Evolutionary conservation across 192 early-diverging fungal genomes (phyloP), one percentile per base, ranked within the genome.

Genomic region (Rhizophagus clarus): DNA sequence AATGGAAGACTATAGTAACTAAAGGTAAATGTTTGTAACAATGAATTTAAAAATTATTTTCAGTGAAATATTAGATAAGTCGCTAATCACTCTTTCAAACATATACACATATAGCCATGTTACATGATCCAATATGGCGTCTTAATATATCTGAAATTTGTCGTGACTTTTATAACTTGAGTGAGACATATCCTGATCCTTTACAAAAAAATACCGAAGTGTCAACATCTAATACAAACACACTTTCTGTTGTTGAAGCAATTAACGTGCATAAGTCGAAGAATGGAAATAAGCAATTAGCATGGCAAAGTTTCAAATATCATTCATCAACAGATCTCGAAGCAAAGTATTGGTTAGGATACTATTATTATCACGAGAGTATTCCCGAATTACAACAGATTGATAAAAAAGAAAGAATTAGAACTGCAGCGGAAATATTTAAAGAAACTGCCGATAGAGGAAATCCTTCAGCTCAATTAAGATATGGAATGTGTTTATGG

Each of bases 261-360:
- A 69, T 69, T 66, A 17, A 10, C 12, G 28, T 9, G 0, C 75
- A 77, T 7, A 64, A 42, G 1, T 45, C 42, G 10, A 9, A 9
- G 22, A 56, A 17, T 26, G 76, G 76, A 14, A n/a, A 68, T 32
- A 37, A 68, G 14, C 20, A 9, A 47, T 20, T 26, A 14, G 76
- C 76, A 32, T 78, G 28, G 24, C 24, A 78, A 49, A 32, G 15
- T 45, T 78, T 78, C 29, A 31, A 51, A 31, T 20, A 11, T 29
- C 40, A 78, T 17, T 37, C 63, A 0, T 1, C 2, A 0, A 63
- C 42, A 8, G 11, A 77, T 49, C 2, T 67, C 14, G n/a, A 28
- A 5, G 76, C 76, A 17, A 67, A 49, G n/a, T 77, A 77, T 10
- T 77, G 47, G n/a, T 10, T 49, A 15, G 76, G 76, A 6, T 77